Evolutionary conservation across 371 early-diverging fungal genomes (phyloP).

Genomic region (Dinochytrium kinnereticum): DNA sequence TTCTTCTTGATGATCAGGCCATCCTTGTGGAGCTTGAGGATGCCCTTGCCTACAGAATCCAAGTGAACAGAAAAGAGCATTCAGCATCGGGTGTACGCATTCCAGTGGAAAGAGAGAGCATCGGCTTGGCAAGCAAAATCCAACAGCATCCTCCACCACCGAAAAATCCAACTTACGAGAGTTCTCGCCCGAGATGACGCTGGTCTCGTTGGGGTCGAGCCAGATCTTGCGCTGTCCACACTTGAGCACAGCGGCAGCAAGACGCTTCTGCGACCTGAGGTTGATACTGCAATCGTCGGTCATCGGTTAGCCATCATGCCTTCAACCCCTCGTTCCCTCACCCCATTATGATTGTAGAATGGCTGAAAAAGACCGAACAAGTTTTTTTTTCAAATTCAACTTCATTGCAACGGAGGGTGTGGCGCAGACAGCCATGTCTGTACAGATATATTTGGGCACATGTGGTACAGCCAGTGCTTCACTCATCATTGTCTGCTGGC

Average conservation of each 20-base stretch:
- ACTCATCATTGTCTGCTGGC: not conserved
- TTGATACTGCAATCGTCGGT: too few relatives aligned
- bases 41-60: slow-evolving; percentile 80
- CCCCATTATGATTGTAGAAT: not conserved
- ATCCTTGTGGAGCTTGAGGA: slow-evolving; percentile 97
- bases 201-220: slow-evolving; percentile 99
- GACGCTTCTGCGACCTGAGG: slow-evolving; percentile 82
- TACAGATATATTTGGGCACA: too few relatives aligned
- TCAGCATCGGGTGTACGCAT: too few relatives aligned
- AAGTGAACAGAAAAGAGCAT: too few relatives aligned
- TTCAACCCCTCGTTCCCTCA: slow-evolving; percentile 1
- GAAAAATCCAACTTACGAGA: slow-evolving; percentile 77
- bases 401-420: too few relatives aligned
- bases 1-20: slow-evolving; percentile 98
- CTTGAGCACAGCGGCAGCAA: slow-evolving; percentile 98
- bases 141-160: not conserved
- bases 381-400: too few relatives aligned
- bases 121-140: not conserved
- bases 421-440: too few relatives aligned
- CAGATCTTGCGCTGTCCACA: slow-evolving; percentile 99
- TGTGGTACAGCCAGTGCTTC: too few relatives aligned
- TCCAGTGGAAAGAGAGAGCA: too few relatives aligned
- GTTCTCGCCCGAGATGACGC: slow-evolving; percentile 96
- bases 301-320: too few relatives aligned
- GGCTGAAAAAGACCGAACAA: not conserved